A percentile compares a stretch with the other conserved stretches of the same genome.
Evolutionary conservation across 345 rosid genomes (phyloP).

Genomic region (Melaleuca quinquenervia): DNA sequence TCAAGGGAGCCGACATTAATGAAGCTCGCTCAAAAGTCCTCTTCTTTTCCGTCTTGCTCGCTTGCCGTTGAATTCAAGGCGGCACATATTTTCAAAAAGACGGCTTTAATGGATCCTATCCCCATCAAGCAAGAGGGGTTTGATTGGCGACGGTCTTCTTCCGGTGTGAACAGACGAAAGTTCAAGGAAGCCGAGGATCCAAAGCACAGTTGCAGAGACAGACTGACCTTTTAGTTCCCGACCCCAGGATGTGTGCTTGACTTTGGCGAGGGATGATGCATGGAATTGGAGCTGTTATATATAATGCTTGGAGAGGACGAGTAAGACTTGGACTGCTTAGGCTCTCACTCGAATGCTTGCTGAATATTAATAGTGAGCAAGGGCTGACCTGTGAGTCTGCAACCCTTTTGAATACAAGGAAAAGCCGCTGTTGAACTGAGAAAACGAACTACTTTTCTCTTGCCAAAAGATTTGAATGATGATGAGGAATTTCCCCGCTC

Average conservation of each 20-base stretch:
- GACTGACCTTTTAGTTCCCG: background rate
- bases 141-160: background rate
- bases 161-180: background rate
- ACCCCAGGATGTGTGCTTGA: background rate
- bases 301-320: background rate
- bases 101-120: background rate
- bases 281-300: background rate
- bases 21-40: background rate
- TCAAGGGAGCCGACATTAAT: background rate
- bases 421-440: background rate
- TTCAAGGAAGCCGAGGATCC: background rate
- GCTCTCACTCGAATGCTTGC: background rate
- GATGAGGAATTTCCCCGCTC: background rate
- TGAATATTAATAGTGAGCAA: background rate
- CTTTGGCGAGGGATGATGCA: background rate
- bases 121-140: background rate
- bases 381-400: background rate
- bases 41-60: background rate
- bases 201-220: background rate
- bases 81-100: background rate
- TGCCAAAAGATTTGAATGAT: background rate
- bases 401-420: background rate
- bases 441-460: background rate
- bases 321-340: background rate
- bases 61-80: background rate